phyloP scores from a whole-genome alignment of 257 asterid genomes.

The Solanum ossicruentum region DNA sequence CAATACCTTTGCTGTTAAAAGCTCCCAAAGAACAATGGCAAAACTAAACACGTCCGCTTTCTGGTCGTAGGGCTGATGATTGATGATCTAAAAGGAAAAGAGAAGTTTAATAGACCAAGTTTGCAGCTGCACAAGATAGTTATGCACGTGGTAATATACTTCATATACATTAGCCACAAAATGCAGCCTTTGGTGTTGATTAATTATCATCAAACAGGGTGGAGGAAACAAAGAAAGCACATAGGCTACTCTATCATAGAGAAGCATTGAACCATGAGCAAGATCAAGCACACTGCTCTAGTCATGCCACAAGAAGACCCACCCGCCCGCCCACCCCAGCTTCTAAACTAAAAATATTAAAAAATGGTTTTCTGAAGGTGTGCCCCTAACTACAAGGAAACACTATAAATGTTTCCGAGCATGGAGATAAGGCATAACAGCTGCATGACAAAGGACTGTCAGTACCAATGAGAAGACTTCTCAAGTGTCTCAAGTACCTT shows the following conservation, averaged over 20 bases:
- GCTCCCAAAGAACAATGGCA: constrained; percentile 95
- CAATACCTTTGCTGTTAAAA: constrained; percentile 65
- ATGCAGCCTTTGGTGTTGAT: neutral
- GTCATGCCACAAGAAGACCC: neutral
- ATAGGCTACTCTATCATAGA: neutral
- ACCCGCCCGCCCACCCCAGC: neutral
- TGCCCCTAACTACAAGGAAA: neutral
- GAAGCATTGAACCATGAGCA: neutral
- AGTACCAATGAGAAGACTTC: neutral
- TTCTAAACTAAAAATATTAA: neutral
- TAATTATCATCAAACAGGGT: neutral
- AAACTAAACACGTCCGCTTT: constrained; percentile 90
- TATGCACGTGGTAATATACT: neutral
- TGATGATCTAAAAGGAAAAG: constrained; percentile 46
- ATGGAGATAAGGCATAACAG: neutral
- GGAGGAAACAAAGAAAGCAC: neutral
- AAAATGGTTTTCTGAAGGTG: neutral
- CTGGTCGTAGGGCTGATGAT: constrained; percentile 84
- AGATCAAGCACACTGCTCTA: neutral
- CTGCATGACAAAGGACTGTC: neutral
- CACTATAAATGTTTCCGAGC: neutral
- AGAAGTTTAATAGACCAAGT: neutral
- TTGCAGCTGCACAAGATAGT: neutral
- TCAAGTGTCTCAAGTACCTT: neutral
- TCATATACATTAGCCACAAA: neutral